Percentiles rank a stretch among this genome's conserved stretches.
These are phyloP conservation scores for Lepidopterella palustris DNA, from an alignment of 495 filamentous ascomycete species.

Conservation along the genomic window DNA sequence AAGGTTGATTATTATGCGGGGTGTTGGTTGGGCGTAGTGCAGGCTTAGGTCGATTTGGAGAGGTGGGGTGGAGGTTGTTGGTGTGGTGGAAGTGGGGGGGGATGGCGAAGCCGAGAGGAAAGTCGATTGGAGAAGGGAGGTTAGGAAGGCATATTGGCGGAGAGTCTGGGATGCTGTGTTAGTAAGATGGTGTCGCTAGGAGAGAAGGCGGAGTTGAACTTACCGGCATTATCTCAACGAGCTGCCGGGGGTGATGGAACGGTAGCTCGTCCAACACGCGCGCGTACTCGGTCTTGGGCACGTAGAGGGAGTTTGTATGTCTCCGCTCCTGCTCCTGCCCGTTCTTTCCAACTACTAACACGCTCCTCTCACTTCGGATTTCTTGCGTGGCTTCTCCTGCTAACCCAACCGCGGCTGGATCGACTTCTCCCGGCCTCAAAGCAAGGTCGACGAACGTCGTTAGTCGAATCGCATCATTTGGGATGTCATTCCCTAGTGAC, in stretches of 20 bases:
- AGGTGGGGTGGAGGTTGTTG: neutral
- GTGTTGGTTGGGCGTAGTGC: constrained; percentile 11
- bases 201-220: neutral
- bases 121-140: constrained; percentile 23
- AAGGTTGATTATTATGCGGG: constrained; percentile 11
- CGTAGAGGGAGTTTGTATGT: constrained; percentile 64
- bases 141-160: constrained; percentile 35
- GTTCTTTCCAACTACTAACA: constrained; percentile 35
- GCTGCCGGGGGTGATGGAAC: constrained; percentile 81
- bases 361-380: constrained; percentile 32
- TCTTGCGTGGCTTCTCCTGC: constrained; percentile 36
- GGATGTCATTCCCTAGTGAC: constrained; percentile 50
- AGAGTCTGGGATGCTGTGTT: constrained; percentile 15
- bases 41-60: constrained; percentile 17
- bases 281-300: constrained; percentile 63
- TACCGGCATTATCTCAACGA: constrained; percentile 65
- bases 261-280: constrained; percentile 63
- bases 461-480: constrained; percentile 47
- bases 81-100: neutral
- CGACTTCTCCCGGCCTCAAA: constrained; percentile 37
- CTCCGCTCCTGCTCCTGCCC: constrained; percentile 41
- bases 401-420: constrained; percentile 40
- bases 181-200: neutral
- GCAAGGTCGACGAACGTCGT: constrained; percentile 63
- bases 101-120: constrained; percentile 9